phyloP scores from a whole-genome alignment of 2,329 filamentous ascomycete genomes.

The Bipolaris bicolor region DNA sequence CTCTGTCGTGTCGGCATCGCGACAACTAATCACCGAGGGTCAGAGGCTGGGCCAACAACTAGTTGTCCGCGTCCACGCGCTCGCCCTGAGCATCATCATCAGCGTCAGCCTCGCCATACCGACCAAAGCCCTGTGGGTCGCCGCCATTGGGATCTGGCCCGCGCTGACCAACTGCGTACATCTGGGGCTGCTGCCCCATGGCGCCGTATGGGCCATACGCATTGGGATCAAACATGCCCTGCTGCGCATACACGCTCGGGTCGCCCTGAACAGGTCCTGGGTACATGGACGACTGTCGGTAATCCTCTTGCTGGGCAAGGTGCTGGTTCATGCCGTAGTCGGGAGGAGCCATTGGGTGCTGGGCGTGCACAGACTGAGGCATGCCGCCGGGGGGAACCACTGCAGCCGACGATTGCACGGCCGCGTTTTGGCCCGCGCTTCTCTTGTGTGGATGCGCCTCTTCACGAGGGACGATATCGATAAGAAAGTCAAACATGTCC shows the following conservation, averaged over 20 bases:
- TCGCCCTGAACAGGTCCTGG: conserved; percentile 77
- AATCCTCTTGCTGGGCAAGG: conserved; percentile 69
- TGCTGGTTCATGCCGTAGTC: conserved; percentile 64
- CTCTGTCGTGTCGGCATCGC: not conserved
- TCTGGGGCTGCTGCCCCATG: conserved; percentile 76
- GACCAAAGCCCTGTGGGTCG: conserved; percentile 47
- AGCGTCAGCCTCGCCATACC: conserved; percentile 48
- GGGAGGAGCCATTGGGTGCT: conserved; percentile 61
- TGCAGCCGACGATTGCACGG: conserved; percentile 51
- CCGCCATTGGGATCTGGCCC: conserved; percentile 47
- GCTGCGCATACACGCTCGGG: conserved; percentile 76
- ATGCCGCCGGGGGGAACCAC: conserved; percentile 43
- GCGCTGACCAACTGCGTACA: conserved; percentile 49
- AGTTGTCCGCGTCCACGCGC: conserved; percentile 48
- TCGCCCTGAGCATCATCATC: conserved; percentile 51
- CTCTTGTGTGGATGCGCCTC: conserved; percentile 88
- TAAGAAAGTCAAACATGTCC: conserved; percentile 99
- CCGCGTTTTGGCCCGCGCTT: conserved; percentile 45
- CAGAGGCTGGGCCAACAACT: not conserved
- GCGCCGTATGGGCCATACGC: conserved; percentile 79
- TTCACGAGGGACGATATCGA: conserved; percentile 96
- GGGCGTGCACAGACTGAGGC: conserved; percentile 53
- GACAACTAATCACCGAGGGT: not conserved
- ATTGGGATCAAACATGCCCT: conserved; percentile 80
- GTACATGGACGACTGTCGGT: conserved; percentile 84